Evolutionary conservation across 176 grass and related monocot species (phyloP).

Genomic region (Tillandsia fasciculata): DNA sequence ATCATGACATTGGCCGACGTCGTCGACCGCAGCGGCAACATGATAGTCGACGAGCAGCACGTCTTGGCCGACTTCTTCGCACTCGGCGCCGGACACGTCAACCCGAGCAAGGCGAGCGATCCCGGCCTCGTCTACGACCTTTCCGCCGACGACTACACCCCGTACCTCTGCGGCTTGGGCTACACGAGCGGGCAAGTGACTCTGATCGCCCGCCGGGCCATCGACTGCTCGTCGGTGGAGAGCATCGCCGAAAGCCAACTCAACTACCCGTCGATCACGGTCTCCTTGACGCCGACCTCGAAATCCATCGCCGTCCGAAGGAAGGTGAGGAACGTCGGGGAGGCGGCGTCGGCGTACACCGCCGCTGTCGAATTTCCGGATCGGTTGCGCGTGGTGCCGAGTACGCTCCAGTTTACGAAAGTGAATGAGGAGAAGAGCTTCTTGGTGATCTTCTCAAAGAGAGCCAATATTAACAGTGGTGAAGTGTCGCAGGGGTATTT

Average conservation of each 20-base stretch:
- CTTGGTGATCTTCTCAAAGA: constrained; percentile 9
- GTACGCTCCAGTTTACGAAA: constrained; percentile 4
- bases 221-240: neutral
- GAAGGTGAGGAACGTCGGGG: neutral
- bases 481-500: constrained; percentile 19
- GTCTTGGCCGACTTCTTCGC: neutral
- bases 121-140: constrained; percentile 35
- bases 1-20: constrained; percentile 18
- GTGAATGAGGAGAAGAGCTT: constrained; percentile 24
- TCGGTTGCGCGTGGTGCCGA: neutral
- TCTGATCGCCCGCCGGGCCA: neutral
- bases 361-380: constrained; percentile 8
- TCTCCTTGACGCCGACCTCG: neutral
- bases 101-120: neutral
- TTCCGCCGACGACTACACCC: constrained; percentile 9
- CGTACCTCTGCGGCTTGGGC: constrained; percentile 29
- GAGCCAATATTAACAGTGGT: no score
- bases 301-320: neutral
- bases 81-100: constrained; percentile 18
- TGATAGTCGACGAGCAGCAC: neutral
- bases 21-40: neutral
- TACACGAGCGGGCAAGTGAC: constrained; percentile 17
- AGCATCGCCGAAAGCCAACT: constrained; percentile 4
- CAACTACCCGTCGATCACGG: constrained; percentile 40
- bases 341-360: constrained; percentile 7